These are phyloP conservation scores for Gastrolobium villosum DNA, from an alignment of 306 rosid genomes.

Conservation along the genomic window DNA sequence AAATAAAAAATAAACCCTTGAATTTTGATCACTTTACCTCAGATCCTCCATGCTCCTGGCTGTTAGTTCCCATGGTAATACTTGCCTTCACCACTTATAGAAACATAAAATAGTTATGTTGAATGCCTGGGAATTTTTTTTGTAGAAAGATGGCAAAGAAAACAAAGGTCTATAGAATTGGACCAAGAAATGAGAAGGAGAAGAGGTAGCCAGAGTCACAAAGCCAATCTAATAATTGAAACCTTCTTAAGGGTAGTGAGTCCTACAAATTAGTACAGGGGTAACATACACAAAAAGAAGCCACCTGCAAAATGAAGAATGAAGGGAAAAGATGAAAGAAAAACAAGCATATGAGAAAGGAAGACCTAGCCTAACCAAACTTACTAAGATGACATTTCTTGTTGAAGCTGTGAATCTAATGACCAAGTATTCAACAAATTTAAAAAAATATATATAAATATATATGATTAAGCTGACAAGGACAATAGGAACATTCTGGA, in stretches of 20 bases:
- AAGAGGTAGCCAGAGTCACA: not conserved
- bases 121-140: not conserved
- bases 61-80: conserved; percentile 70
- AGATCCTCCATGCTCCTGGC: conserved; percentile 54
- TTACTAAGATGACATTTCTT: conserved; percentile 39
- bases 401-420: conserved; percentile 49
- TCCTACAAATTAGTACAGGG: not conserved
- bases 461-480: conserved; percentile 42
- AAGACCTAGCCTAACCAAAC: conserved; percentile 44
- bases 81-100: conserved; percentile 47
- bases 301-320: conserved; percentile 12
- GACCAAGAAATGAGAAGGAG: not conserved
- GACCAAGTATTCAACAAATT: conserved; percentile 37
- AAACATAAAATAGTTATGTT: conserved; percentile 25
- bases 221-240: conserved; percentile 1
- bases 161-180: not conserved
- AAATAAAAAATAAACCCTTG: conserved; percentile 8
- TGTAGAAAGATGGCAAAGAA: conserved; percentile 19
- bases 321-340: conserved; percentile 12
- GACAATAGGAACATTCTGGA: conserved; percentile 47
- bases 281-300: conserved; percentile 9
- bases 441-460: not conserved
- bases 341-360: conserved; percentile 38
- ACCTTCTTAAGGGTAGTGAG: not conserved
- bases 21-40: conserved; percentile 59